These are phyloP conservation scores for Dryas drummondii DNA, from an alignment of 306 rosid genomes.

Conservation along the genomic window DNA sequence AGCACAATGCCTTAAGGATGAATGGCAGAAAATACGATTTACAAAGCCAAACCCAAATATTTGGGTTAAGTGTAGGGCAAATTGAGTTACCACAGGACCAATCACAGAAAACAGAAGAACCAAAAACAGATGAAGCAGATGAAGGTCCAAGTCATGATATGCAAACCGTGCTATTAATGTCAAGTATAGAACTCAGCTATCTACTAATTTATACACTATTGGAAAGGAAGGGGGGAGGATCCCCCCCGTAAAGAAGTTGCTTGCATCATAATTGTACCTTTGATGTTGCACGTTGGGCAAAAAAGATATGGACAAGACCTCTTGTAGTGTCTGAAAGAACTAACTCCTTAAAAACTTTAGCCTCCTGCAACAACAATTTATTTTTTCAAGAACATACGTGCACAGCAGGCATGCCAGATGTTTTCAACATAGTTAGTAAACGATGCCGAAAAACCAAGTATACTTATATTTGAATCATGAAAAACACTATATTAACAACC, in stretches of 20 bases:
- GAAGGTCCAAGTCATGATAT: background rate
- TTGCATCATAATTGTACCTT: slow-evolving; percentile 57
- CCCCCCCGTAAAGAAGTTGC: slow-evolving; percentile 1
- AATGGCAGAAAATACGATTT: background rate
- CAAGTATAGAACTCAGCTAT: background rate
- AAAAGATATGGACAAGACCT: slow-evolving; percentile 85
- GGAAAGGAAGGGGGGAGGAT: background rate
- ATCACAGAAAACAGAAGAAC: background rate
- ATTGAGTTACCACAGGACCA: background rate
- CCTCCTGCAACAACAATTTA: slow-evolving; percentile 62
- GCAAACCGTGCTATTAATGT: background rate
- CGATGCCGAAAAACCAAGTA: slow-evolving; percentile 12
- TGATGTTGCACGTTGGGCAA: slow-evolving; percentile 78
- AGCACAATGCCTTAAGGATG: background rate
- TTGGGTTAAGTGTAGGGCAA: background rate
- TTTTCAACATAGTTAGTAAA: slow-evolving; percentile 10
- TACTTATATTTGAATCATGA: slow-evolving; percentile 5
- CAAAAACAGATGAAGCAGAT: background rate
- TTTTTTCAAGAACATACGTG: slow-evolving; percentile 22
- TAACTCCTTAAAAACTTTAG: slow-evolving; percentile 62
- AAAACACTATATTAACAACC: background rate
- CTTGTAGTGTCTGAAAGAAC: slow-evolving; percentile 72
- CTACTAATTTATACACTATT: background rate
- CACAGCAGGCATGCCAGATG: slow-evolving; percentile 22
- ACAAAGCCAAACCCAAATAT: background rate